phyloP scores from a whole-genome alignment of 495 filamentous ascomycete genomes.

The Talaromyces thailandensis region DNA sequence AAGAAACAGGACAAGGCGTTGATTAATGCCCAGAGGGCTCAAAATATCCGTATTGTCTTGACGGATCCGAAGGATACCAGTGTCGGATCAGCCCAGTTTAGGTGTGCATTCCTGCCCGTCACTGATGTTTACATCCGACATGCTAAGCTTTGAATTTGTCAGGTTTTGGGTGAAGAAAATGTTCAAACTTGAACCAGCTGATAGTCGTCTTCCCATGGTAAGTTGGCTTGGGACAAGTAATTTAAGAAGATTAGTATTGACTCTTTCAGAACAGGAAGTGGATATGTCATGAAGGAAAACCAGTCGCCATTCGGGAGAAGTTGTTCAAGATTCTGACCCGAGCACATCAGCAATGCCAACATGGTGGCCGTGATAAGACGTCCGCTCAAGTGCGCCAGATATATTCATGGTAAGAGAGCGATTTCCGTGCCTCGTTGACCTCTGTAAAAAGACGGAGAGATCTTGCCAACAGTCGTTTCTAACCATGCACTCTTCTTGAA shows the following conservation, averaged over 20 bases:
- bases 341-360: conserved; percentile 48
- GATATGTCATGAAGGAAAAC: conserved; percentile 52
- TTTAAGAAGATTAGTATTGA: background rate
- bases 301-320: conserved; percentile 50
- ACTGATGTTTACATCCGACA: background rate
- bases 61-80: conserved; percentile 49
- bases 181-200: conserved; percentile 42
- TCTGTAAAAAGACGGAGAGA: background rate
- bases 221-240: conserved; percentile 3
- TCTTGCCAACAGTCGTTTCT: background rate
- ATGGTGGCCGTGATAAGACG: conserved; percentile 53
- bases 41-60: conserved; percentile 45
- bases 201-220: conserved; percentile 26
- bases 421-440: background rate
- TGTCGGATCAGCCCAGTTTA: conserved; percentile 49
- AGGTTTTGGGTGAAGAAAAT: conserved; percentile 57
- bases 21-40: conserved; percentile 44
- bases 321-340: conserved; percentile 47
- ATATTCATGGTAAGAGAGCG: conserved; percentile 44
- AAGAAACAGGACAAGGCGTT: conserved; percentile 54
- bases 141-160: background rate
- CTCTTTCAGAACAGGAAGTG: conserved; percentile 25
- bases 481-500: too few relatives aligned
- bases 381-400: conserved; percentile 47
- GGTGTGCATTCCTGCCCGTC: conserved; percentile 20